These are phyloP conservation scores for Cercospora sojina DNA, from an alignment of 2,329 filamentous ascomycete genomes.

Conservation along the genomic window DNA sequence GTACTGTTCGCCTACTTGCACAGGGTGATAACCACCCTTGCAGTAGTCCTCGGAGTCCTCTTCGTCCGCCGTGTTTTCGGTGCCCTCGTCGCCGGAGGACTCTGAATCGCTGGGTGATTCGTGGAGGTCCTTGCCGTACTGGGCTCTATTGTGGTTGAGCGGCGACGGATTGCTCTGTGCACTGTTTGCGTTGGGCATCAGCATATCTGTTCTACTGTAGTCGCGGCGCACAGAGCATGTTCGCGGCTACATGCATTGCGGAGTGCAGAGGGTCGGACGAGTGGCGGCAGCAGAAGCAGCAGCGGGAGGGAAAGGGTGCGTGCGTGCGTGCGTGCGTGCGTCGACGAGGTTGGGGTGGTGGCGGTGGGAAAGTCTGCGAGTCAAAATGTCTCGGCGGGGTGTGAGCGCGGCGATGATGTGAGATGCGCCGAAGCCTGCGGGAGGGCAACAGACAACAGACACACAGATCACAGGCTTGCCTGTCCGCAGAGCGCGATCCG, in stretches of 20 bases:
- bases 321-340: conserved; percentile 2
- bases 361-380: conserved; percentile 16
- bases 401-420: conserved; percentile 18
- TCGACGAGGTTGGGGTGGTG: conserved; percentile 12
- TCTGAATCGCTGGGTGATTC: conserved; percentile 64
- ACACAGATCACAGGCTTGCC: conserved; percentile 5
- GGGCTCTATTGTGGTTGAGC: conserved; percentile 37
- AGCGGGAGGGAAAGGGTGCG: conserved; percentile 1
- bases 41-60: conserved; percentile 99
- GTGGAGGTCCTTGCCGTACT: conserved; percentile 58
- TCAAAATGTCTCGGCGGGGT: conserved; percentile 16
- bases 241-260: conserved; percentile 18
- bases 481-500: not conserved
- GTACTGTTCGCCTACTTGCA: conserved; percentile 91
- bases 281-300: conserved; percentile 1
- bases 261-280: not conserved
- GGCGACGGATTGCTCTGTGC: conserved; percentile 29
- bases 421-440: conserved; percentile 10
- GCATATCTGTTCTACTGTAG: conserved; percentile 25
- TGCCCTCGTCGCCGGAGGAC: conserved; percentile 72
- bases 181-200: conserved; percentile 28
- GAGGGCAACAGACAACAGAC: not conserved
- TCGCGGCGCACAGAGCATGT: conserved; percentile 16
- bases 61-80: conserved; percentile 92
- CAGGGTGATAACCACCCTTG: conserved; percentile 97